phyloP scores from a whole-genome alignment of 768 basidiomycete species.

The Chiua virens region DNA sequence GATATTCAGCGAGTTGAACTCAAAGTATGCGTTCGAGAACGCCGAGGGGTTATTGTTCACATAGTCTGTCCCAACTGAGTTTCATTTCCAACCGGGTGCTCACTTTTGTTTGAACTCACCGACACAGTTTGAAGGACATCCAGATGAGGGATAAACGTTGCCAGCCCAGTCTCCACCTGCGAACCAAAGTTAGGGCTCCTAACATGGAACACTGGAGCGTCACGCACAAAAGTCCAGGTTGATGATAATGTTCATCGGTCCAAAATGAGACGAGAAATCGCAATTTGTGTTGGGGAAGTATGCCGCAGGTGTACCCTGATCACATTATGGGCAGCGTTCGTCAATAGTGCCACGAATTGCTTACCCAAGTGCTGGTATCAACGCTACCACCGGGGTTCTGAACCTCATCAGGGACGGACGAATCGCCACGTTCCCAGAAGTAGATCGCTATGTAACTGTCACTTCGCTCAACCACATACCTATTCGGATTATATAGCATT shows the following conservation, averaged over 20 bases:
- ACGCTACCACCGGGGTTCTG: constrained; percentile 17
- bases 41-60: constrained; percentile 34
- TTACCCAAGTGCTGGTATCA: constrained; percentile 28
- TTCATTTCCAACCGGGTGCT: background rate
- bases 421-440: constrained; percentile 41
- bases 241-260: constrained; percentile 21
- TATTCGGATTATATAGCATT: constrained; percentile 2
- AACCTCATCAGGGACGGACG: constrained; percentile 37
- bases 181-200: background rate
- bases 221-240: constrained; percentile 22
- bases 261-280: constrained; percentile 15
- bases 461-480: constrained; percentile 38
- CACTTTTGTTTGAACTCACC: constrained; percentile 15
- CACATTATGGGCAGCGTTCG: background rate
- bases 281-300: constrained; percentile 13
- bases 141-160: constrained; percentile 9
- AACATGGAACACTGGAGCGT: background rate
- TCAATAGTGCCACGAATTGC: background rate
- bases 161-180: constrained; percentile 34
- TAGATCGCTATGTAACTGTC: constrained; percentile 34
- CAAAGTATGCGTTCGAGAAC: constrained; percentile 21
- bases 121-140: constrained; percentile 28
- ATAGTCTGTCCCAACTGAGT: constrained; percentile 49
- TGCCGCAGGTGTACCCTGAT: constrained; percentile 16
- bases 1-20: constrained; percentile 24